Conservation (phyloP, 2,329 filamentous ascomycete genomes). For the Didymella arachidicola region DNA sequence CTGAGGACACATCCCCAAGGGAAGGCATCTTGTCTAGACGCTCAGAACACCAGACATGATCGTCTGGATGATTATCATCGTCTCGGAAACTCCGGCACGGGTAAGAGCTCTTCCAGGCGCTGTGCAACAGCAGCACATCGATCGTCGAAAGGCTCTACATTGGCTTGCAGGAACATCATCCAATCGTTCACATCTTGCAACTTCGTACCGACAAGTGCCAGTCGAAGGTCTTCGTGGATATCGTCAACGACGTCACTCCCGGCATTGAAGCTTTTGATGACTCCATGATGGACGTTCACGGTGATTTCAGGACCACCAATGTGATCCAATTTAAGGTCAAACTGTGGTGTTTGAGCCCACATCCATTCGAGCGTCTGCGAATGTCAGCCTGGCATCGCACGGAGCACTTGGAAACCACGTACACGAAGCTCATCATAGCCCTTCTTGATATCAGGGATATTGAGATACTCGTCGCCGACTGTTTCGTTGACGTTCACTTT, state of each 20-base stretch:
- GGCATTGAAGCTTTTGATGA: slow-evolving; percentile 60
- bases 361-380: slow-evolving; percentile 73
- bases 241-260: slow-evolving; percentile 6
- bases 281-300: slow-evolving; percentile 60
- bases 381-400: slow-evolving; percentile 41
- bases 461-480: slow-evolving; percentile 63
- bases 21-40: not conserved
- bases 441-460: slow-evolving; percentile 63
- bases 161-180: slow-evolving; percentile 33
- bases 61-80: not conserved
- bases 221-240: slow-evolving; percentile 27
- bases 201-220: slow-evolving; percentile 47
- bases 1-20: not conserved
- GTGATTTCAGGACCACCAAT: slow-evolving; percentile 53
- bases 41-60: not conserved
- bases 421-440: slow-evolving; percentile 70
- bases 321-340: slow-evolving; percentile 65
- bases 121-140: slow-evolving; percentile 24
- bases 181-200: slow-evolving; percentile 61
- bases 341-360: slow-evolving; percentile 85
- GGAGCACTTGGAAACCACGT: slow-evolving; percentile 31
- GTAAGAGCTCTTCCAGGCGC: slow-evolving; percentile 34
- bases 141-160: slow-evolving; percentile 26
- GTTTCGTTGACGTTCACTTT: slow-evolving; percentile 51
- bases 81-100: slow-evolving; percentile 27